A percentile compares a stretch with the other conserved stretches of the same genome.
These are phyloP conservation scores for Zasmidium cellare DNA, from an alignment of 2,329 filamentous ascomycete genomes.

Conservation along the genomic window DNA sequence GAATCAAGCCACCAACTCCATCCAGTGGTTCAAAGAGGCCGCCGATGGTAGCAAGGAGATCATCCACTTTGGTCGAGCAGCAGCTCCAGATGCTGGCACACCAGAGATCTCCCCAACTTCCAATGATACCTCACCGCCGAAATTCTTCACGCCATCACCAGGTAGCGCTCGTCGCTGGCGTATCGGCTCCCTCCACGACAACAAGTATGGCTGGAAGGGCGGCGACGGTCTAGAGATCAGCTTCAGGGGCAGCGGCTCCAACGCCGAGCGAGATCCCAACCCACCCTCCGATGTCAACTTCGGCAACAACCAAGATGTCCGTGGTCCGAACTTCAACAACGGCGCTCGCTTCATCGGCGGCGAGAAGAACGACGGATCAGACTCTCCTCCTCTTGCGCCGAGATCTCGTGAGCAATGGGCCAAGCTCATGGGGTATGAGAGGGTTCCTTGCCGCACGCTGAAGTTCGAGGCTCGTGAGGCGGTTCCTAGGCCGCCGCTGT, in stretches of 20 bases:
- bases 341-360: slow-evolving; percentile 19
- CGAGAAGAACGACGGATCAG: slow-evolving; percentile 8
- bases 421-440: slow-evolving; percentile 15
- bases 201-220: slow-evolving; percentile 33
- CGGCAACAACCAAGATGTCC: slow-evolving; percentile 8
- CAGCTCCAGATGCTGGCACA: slow-evolving; percentile 2
- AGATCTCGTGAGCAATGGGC: slow-evolving; percentile 29
- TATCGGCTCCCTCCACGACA: slow-evolving; percentile 18
- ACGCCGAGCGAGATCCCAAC: slow-evolving; percentile 32
- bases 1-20: slow-evolving; percentile 12
- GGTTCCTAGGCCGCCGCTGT: slow-evolving; percentile 1
- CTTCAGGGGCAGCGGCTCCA: slow-evolving; percentile 34
- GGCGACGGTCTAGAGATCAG: slow-evolving; percentile 38
- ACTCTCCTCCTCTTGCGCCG: slow-evolving; percentile 25
- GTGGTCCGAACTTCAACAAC: neutral
- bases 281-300: slow-evolving; percentile 22
- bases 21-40: slow-evolving; percentile 22
- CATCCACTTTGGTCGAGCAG: slow-evolving; percentile 18
- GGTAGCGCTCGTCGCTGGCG: slow-evolving; percentile 15
- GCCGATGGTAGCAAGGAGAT: slow-evolving; percentile 11
- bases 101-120: slow-evolving; percentile 18
- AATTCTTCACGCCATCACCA: slow-evolving; percentile 10
- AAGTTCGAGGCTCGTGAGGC: slow-evolving; percentile 23
- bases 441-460: slow-evolving; percentile 24
- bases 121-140: slow-evolving; percentile 15